These are phyloP conservation scores for Komagataea norvegica DNA, from an alignment of 1,139 yeast genomes.

Conservation along the genomic window DNA sequence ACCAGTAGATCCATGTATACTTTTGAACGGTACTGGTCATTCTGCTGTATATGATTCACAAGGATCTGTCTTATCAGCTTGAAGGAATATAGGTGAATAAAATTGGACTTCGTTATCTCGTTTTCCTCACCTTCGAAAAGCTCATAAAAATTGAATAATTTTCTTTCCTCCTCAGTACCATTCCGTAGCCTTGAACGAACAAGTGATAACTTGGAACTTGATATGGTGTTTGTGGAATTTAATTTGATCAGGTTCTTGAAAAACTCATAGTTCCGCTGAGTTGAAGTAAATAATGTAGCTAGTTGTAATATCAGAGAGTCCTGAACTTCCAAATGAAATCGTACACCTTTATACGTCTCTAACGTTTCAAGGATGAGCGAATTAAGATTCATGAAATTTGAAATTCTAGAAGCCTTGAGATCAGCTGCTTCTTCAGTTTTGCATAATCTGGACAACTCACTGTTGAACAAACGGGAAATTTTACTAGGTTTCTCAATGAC, in stretches of 20 bases:
- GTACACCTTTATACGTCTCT: neutral
- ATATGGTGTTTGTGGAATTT: constrained; percentile 2
- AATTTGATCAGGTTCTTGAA: constrained; percentile 1
- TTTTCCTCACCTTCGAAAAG: constrained; percentile 5
- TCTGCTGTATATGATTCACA: constrained; percentile 10
- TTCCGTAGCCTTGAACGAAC: constrained; percentile 7
- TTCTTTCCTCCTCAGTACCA: constrained; percentile 8
- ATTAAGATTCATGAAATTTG: constrained; percentile 1
- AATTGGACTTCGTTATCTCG: constrained; percentile 5
- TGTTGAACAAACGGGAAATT: neutral
- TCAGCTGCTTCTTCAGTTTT: neutral
- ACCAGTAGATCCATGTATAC: constrained; percentile 19
- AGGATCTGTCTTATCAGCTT: constrained; percentile 19
- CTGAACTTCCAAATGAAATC: neutral
- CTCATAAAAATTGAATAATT: constrained; percentile 10
- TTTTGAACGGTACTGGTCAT: constrained; percentile 8
- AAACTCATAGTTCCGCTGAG: constrained; percentile 1
- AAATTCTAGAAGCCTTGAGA: neutral
- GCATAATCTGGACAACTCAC: constrained; percentile 2
- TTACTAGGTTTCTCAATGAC: neutral
- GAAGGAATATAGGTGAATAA: constrained; percentile 15
- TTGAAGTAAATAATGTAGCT: neutral
- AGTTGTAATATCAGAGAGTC: neutral
- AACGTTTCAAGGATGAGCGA: neutral
- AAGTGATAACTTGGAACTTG: neutral